phyloP scores from a whole-genome alignment of 1,284 basidiomycete species.

The Melampsora larici-populina region DNA sequence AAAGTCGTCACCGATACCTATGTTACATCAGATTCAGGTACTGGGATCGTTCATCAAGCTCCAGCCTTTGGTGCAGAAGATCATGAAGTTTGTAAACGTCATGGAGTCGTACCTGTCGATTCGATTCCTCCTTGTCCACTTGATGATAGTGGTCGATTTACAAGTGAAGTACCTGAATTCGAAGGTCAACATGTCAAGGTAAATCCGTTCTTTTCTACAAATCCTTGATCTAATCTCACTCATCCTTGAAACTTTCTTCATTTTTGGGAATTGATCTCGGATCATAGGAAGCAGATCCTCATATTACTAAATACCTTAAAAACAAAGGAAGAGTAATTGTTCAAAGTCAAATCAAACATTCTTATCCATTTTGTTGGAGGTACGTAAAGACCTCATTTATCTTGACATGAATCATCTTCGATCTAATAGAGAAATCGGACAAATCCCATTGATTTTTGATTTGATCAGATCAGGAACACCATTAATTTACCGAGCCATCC shows the following conservation, averaged over 20 bases:
- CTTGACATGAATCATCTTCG: not conserved
- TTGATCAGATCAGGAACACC: slow-evolving; percentile 80
- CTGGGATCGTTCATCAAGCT: slow-evolving; percentile 98
- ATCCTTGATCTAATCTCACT: not conserved
- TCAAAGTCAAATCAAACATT: slow-evolving; percentile 80
- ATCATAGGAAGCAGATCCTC: slow-evolving; percentile 80
- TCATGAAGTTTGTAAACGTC: slow-evolving; percentile 82
- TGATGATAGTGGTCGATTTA: slow-evolving; percentile 84
- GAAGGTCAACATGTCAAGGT: slow-evolving; percentile 88
- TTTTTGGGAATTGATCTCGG: slow-evolving; percentile 12
- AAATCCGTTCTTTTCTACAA: not conserved
- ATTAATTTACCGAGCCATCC: slow-evolving; percentile 92
- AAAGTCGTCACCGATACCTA: slow-evolving; percentile 85
- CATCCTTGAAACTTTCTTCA: not conserved
- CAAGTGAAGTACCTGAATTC: slow-evolving; percentile 84
- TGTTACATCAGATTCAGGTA: slow-evolving; percentile 89
- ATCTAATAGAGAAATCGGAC: not conserved
- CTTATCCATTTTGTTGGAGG: slow-evolving; percentile 98
- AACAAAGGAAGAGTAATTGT: slow-evolving; percentile 81
- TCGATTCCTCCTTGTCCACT: slow-evolving; percentile 95
- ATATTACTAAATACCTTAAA: slow-evolving; percentile 88
- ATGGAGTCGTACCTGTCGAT: slow-evolving; percentile 75
- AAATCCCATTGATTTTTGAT: not conserved
- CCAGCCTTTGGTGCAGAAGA: slow-evolving; percentile 99
- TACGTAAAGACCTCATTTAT: slow-evolving; percentile 52